Percentiles rank a stretch among this genome's conserved stretches.
Evolutionary conservation across 768 basidiomycete genomes (phyloP).

Genomic region (Tephrocybe sp.): DNA sequence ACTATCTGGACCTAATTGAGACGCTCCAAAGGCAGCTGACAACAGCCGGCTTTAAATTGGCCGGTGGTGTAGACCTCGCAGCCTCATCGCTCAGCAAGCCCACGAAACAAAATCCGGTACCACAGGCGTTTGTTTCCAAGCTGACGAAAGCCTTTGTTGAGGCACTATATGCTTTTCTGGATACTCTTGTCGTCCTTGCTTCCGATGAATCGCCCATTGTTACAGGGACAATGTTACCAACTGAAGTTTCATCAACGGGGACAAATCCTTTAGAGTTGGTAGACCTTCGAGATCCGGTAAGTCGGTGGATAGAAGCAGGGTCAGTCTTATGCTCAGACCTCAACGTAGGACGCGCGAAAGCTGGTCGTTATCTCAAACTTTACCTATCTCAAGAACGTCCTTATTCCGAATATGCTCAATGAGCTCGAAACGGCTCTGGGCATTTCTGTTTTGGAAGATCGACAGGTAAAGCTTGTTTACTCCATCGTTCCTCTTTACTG

Average conservation of each 20-base stretch:
- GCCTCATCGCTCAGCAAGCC: constrained; percentile 46
- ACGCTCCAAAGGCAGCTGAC: constrained; percentile 78
- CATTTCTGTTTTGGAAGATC: constrained; percentile 68
- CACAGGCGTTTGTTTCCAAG: constrained; percentile 64
- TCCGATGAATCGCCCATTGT: constrained; percentile 61
- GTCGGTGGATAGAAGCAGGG: constrained; percentile 17
- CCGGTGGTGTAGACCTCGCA: constrained; percentile 67
- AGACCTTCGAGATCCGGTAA: constrained; percentile 61
- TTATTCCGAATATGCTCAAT: constrained; percentile 77
- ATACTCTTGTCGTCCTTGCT: constrained; percentile 80
- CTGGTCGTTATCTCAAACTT: constrained; percentile 91
- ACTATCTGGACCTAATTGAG: constrained; percentile 75
- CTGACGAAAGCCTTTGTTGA: constrained; percentile 87
- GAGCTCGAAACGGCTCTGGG: constrained; percentile 80
- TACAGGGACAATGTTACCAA: constrained; percentile 31
- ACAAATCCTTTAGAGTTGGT: constrained; percentile 53
- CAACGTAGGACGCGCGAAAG: constrained; percentile 75
- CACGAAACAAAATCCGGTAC: constrained; percentile 58
- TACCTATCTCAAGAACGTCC: constrained; percentile 60
- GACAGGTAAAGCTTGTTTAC: constrained; percentile 44
- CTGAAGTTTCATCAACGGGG: constrained; percentile 29
- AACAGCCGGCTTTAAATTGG: constrained; percentile 74
- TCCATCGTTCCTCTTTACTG: background rate
- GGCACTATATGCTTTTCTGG: constrained; percentile 78
- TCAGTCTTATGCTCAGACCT: background rate